A percentile compares a stretch with the other conserved stretches of the same genome.
Evolutionary conservation across 2,329 filamentous ascomycete genomes (phyloP).

Genomic region (Diplodia sapinea): DNA sequence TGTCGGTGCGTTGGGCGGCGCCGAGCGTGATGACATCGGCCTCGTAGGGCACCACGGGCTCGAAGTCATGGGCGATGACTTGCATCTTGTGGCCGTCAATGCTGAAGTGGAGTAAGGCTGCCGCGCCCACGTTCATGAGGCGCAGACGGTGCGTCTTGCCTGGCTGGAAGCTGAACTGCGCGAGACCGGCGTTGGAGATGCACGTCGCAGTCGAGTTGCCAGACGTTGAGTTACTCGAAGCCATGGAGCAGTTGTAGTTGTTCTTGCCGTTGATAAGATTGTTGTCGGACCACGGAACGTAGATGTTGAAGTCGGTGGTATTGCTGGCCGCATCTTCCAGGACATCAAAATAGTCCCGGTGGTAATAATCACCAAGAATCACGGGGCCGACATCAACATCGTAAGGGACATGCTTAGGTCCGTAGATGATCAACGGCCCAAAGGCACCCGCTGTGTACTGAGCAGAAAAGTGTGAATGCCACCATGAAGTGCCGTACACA

Average conservation of each 20-base stretch:
- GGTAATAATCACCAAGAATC: neutral
- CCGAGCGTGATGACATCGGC: constrained; percentile 47
- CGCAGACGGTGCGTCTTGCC: constrained; percentile 51
- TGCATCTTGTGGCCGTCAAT: constrained; percentile 53
- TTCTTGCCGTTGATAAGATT: constrained; percentile 41
- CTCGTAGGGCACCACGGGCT: constrained; percentile 50
- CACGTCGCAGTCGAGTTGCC: no score
- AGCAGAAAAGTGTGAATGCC: neutral
- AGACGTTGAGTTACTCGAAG: no score
- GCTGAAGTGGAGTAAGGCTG: constrained; percentile 49
- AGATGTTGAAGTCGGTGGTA: no score
- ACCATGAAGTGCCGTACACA: neutral
- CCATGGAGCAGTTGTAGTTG: constrained; percentile 37
- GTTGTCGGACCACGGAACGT: constrained; percentile 13
- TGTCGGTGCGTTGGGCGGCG: constrained; percentile 49
- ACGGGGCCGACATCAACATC: neutral
- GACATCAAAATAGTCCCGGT: no score
- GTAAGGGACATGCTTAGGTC: neutral
- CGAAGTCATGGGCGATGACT: constrained; percentile 52
- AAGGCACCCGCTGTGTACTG: neutral
- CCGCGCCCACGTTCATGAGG: constrained; percentile 51
- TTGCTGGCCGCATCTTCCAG: no score
- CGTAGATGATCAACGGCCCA: neutral
- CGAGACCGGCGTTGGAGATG: constrained; percentile 32
- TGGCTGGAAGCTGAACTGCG: constrained; percentile 47